Base-by-base conservation (phyloP, 1,284 basidiomycete genomes). In the Fomitopsis betulina region DNA sequence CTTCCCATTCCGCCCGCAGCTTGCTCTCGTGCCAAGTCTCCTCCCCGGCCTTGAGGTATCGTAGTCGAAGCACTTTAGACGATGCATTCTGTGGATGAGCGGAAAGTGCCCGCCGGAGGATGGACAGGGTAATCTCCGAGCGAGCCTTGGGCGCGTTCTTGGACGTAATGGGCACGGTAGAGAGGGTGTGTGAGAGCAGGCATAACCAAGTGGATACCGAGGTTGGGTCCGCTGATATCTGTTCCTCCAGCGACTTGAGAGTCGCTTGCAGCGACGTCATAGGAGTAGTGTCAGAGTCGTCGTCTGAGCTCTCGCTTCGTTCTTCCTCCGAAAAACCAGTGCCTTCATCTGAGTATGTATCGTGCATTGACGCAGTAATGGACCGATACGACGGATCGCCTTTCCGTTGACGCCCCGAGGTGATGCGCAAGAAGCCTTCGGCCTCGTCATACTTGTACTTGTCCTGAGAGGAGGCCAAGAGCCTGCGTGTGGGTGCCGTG, bases 41-140 rank as follows among this genome's bases (percentile, higher is more conserved):
- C 69, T 89, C 86, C 10, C 89, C 89, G 1, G 86, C 83, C 58
- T 79, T 79, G 53, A 94, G 73, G 70, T 87, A 86, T 56, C 79
- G 81, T n/a, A 90, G 69, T 17, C 81, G 77, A 25, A 94, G 73
- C 1, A 65, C 55, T 53, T 75, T 76, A 1, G 85, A 86, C 5
- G 62, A 67, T 5, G 67, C 59, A 67, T 89, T 89, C 30, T 68
- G 70, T 5, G 79, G 76, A 63, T 86, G 77, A 0, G 80, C 80
- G 27, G 75, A 68, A 12, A 92, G 67, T 0, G 91, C 90, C 51
- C 86, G 85, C 0, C 76, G 71, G 27, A 94, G 74, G 33, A 94
- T 76, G 0, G 89, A 82, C 5, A 88, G 65, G 2, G 87, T 74
- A 60, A 92, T 85, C 62, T 93, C 90, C 5, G 85, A 79, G 32